phyloP scores from a whole-genome alignment of 169 alveolate genomes.

The Blepharisma undulans region DNA sequence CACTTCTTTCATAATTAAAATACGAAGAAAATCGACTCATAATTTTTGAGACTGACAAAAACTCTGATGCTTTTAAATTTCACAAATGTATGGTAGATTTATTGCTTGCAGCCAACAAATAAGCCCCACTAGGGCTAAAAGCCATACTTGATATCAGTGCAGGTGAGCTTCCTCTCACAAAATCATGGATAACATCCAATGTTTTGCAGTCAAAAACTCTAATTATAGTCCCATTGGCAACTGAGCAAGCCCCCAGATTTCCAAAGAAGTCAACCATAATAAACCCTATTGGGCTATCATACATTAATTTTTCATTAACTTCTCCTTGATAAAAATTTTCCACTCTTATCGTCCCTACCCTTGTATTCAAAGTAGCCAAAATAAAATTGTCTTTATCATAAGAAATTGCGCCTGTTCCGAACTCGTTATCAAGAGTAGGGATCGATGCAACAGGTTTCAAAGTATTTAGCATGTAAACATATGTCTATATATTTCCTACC shows the following conservation, averaged over 20 bases:
- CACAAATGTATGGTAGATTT: slow-evolving; percentile 89
- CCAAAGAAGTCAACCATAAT: slow-evolving; percentile 86
- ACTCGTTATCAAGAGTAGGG: slow-evolving; percentile 85
- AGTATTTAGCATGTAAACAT: slow-evolving; percentile 86
- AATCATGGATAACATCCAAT: slow-evolving; percentile 81
- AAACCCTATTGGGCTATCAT: slow-evolving; percentile 80
- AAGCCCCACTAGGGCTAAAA: slow-evolving; percentile 80
- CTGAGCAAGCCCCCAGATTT: slow-evolving; percentile 85
- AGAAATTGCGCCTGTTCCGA: slow-evolving; percentile 85
- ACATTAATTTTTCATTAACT: slow-evolving; percentile 66
- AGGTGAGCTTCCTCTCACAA: slow-evolving; percentile 88
- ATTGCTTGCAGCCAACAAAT: slow-evolving; percentile 85
- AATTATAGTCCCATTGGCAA: slow-evolving; percentile 90
- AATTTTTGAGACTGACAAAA: background rate
- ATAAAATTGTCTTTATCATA: slow-evolving; percentile 78
- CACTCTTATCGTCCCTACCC: slow-evolving; percentile 78
- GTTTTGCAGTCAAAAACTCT: slow-evolving; percentile 79
- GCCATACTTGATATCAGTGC: slow-evolving; percentile 86
- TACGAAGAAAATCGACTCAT: background rate
- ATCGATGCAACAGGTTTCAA: slow-evolving; percentile 85
- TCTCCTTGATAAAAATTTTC: slow-evolving; percentile 70
- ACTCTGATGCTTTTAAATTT: slow-evolving; percentile 10
- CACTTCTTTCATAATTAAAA: slow-evolving; percentile 7
- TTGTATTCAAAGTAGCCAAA: slow-evolving; percentile 88
- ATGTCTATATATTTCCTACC: slow-evolving; percentile 59